Base-by-base conservation (phyloP, 2,329 filamentous ascomycete species). In the Ilyonectria sp. region DNA sequence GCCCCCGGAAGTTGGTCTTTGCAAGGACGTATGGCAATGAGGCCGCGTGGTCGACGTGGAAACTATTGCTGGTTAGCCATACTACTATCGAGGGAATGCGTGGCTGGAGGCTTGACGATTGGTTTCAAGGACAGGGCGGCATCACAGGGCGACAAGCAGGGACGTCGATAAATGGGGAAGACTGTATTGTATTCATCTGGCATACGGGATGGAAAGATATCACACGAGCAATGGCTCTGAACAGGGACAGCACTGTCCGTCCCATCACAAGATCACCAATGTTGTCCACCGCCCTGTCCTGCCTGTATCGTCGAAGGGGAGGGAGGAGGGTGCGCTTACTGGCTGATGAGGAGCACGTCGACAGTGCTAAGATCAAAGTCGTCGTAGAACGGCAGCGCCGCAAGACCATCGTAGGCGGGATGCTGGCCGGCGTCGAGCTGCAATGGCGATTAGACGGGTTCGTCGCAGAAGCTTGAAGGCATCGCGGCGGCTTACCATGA, bases 341-440 rank as follows among this genome's bases (percentile, higher is more conserved):
- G 96, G 91, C 94, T 98, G 78, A 99, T 97, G 72, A 99, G 87
- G 61, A 99, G 92, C 76, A 99, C 93, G 80, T 99, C 96, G 73
- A 99, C 95, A 2, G 94, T 97, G 83, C 95, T 98, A 21, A 99
- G 87, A 79, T 99, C 96, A 82, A 98, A 99, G 78, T 98, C 95
- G 80, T 99, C 96, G 82, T 98, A 99, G 84, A 98, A 99, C 0
- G 96, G 96, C 57, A 99, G 90, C 10, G 94, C 93, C 3, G 95
- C 94, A 68, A 98, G 91, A 43, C 96, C 96, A 77, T 98, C 95
- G 81, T 98, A 97, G 9, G 94, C 96, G 57, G 96, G 95, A 81
- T 99, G 96, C 84, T 98, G 95, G 57, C 96, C 96, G 57, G 96
- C 96, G 84, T 99, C 96, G 74, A 99, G 93, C 94, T 97, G 68